Evolutionary conservation across 2,329 filamentous ascomycete genomes (phyloP).

Genomic region (Colletotrichum sp.): DNA sequence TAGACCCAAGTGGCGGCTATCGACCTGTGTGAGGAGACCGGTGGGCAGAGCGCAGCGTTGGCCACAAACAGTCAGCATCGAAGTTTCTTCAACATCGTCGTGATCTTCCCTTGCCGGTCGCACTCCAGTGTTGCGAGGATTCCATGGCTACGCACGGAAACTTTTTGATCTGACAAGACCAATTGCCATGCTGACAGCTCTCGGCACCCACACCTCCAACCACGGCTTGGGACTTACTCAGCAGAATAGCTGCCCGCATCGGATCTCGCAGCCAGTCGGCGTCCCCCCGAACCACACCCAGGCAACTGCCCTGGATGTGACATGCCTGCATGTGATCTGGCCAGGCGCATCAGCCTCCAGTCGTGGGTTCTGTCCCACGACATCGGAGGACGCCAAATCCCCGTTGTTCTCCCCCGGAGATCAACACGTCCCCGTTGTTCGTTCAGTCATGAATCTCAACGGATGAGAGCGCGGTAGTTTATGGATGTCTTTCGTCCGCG

Average conservation of each 20-base stretch:
- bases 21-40: slow-evolving; percentile 17
- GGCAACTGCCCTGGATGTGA: slow-evolving; percentile 49
- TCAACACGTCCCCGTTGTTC: slow-evolving; percentile 49
- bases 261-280: slow-evolving; percentile 29
- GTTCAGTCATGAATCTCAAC: slow-evolving; percentile 37
- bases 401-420: slow-evolving; percentile 31
- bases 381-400: slow-evolving; percentile 54
- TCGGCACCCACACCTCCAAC: slow-evolving; percentile 43
- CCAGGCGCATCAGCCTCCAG: slow-evolving; percentile 63
- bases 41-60: slow-evolving; percentile 50
- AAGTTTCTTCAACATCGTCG: slow-evolving; percentile 7
- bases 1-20: not conserved
- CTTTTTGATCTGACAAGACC: slow-evolving; percentile 35
- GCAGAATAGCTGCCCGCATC: slow-evolving; percentile 13
- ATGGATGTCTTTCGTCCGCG: slow-evolving; percentile 93
- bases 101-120: slow-evolving; percentile 3
- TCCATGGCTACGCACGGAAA: slow-evolving; percentile 53
- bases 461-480: slow-evolving; percentile 84
- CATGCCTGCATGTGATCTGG: slow-evolving; percentile 52
- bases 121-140: slow-evolving; percentile 38
- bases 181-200: slow-evolving; percentile 44
- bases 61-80: slow-evolving; percentile 54
- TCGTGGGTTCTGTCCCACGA: slow-evolving; percentile 48
- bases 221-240: slow-evolving; percentile 23
- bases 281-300: slow-evolving; percentile 46